phyloP scores from a whole-genome alignment of 129 eudicot species.

The Flaveria trinervia region DNA sequence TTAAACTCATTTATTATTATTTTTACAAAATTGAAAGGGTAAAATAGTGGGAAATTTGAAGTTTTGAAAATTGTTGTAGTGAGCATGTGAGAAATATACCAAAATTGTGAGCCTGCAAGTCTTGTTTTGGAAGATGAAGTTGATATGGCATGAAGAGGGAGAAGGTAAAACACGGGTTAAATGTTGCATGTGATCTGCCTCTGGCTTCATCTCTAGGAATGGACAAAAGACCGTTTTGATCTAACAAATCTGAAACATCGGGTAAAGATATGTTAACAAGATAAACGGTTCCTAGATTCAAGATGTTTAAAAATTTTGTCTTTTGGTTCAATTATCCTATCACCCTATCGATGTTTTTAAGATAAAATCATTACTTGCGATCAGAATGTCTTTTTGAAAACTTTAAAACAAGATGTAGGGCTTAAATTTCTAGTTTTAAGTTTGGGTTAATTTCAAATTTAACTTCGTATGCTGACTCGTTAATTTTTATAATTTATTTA shows the following conservation, averaged over 20 bases:
- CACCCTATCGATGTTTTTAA: no score
- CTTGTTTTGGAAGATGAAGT: conserved; percentile 5
- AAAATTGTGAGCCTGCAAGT: conserved; percentile 18
- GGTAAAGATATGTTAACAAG: not conserved
- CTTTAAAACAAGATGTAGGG: no score
- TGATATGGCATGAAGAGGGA: conserved; percentile 16
- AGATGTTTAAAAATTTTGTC: not conserved
- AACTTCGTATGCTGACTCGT: no score
- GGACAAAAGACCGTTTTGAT: conserved; percentile 1
- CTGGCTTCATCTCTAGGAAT: conserved; percentile 25
- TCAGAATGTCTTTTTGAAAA: no score
- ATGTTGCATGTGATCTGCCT: conserved; percentile 33
- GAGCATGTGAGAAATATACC: not conserved
- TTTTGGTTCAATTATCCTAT: not conserved
- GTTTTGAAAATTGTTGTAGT: not conserved
- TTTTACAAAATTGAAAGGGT: not conserved
- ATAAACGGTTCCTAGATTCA: not conserved
- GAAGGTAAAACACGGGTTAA: conserved; percentile 16
- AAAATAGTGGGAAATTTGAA: conserved; percentile 6
- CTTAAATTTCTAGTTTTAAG: no score
- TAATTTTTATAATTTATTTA: no score
- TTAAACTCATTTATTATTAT: not conserved
- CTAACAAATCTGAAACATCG: not conserved
- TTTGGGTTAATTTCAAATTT: no score
- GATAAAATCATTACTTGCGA: no score